These are phyloP conservation scores for Rhizomucor pusillus DNA, from an alignment of 371 early-diverging fungal species.

Conservation along the genomic window DNA sequence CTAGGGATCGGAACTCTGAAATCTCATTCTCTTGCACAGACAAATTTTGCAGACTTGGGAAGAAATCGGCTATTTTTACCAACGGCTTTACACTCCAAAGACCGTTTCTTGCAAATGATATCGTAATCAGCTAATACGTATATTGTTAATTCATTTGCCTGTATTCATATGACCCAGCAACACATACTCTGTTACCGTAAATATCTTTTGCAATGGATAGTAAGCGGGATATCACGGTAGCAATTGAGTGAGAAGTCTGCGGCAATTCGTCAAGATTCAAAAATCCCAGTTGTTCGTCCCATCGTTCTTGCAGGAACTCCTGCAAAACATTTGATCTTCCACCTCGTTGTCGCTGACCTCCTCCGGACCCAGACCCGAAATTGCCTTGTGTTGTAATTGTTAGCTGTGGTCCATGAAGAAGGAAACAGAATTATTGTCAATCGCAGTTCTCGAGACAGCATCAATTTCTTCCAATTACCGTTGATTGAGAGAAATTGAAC, in stretches of 20 bases:
- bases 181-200: slow-evolving; percentile 45
- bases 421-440: too few species aligned
- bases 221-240: slow-evolving; percentile 37
- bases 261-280: slow-evolving; percentile 55
- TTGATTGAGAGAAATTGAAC: slow-evolving; percentile 19
- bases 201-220: slow-evolving; percentile 47
- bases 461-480: slow-evolving; percentile 6
- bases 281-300: slow-evolving; percentile 40
- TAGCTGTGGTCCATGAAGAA: too few species aligned
- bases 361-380: neutral
- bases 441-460: neutral
- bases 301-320: slow-evolving; percentile 48
- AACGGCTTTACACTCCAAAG: slow-evolving; percentile 45
- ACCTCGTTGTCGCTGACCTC: slow-evolving; percentile 5
- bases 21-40: slow-evolving; percentile 60
- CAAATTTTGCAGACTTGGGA: slow-evolving; percentile 54
- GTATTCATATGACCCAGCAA: neutral
- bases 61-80: slow-evolving; percentile 31
- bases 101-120: slow-evolving; percentile 53
- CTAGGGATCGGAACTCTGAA: slow-evolving; percentile 44
- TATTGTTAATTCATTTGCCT: neutral
- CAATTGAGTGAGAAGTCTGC: slow-evolving; percentile 26
- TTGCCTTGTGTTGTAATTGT: neutral
- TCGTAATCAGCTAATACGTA: slow-evolving; percentile 43
- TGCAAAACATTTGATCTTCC: slow-evolving; percentile 17